These are phyloP conservation scores for Debaryomycetaceae sp. DNA, from an alignment of 1,139 yeast species.

Conservation along the genomic window DNA sequence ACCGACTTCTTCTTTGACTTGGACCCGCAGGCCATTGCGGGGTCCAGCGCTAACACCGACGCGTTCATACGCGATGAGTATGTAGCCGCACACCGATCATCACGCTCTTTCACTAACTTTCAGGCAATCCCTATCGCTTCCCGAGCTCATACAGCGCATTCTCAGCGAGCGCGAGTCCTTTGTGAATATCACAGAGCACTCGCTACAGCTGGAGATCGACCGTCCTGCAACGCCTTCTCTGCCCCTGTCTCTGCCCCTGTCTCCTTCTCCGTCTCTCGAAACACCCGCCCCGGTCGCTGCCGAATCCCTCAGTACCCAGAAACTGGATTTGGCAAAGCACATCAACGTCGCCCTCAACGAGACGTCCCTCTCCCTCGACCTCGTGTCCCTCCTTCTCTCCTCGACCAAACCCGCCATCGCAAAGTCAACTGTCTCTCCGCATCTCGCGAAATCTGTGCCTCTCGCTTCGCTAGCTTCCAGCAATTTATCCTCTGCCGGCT, in stretches of 20 bases:
- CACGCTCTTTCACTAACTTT: slow-evolving; percentile 5
- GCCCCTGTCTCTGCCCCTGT: not conserved
- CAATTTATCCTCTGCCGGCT: slow-evolving; percentile 16
- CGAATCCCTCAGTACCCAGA: slow-evolving; percentile 21
- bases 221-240: too few species aligned
- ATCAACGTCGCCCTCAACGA: slow-evolving; percentile 74
- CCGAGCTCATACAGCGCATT: slow-evolving; percentile 32
- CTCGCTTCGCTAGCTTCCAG: slow-evolving; percentile 74
- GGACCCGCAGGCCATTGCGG: slow-evolving; percentile 10
- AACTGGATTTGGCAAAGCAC: slow-evolving; percentile 43
- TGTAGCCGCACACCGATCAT: slow-evolving; percentile 7
- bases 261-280: not conserved
- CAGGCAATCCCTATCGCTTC: slow-evolving; percentile 27
- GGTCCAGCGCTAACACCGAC: slow-evolving; percentile 21
- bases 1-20: slow-evolving; percentile 6
- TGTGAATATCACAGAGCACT: slow-evolving; percentile 45
- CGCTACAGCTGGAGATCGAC: slow-evolving; percentile 34
- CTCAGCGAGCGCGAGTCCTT: slow-evolving; percentile 29
- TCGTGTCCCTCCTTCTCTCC: slow-evolving; percentile 75
- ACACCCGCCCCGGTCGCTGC: slow-evolving; percentile 1
- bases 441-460: slow-evolving; percentile 65
- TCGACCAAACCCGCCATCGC: slow-evolving; percentile 78
- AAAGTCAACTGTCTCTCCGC: slow-evolving; percentile 81
- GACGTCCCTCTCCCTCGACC: slow-evolving; percentile 77
- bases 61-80: slow-evolving; percentile 33